These are phyloP conservation scores for Ophiostoma quercus DNA, from an alignment of 2,329 filamentous ascomycete genomes.

Conservation along the genomic window DNA sequence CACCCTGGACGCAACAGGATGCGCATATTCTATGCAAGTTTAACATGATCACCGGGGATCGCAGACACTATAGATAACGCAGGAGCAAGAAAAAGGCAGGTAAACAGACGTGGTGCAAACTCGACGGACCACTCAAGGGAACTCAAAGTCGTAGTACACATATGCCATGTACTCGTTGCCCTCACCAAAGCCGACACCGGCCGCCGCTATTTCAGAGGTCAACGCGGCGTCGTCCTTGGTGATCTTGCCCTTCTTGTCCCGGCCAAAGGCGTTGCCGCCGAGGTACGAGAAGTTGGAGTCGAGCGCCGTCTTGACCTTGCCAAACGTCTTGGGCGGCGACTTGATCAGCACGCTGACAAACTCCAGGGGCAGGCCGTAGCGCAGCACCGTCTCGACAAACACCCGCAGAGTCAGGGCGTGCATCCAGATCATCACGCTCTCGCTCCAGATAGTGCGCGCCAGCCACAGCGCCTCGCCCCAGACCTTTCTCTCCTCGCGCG, in stretches of 20 bases:
- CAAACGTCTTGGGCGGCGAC: constrained; percentile 57
- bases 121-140: constrained; percentile 41
- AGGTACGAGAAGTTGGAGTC: constrained; percentile 86
- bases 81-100: not conserved
- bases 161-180: constrained; percentile 88
- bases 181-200: constrained; percentile 61
- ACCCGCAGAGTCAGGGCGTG: constrained; percentile 87
- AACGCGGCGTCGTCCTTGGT: constrained; percentile 80
- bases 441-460: constrained; percentile 87
- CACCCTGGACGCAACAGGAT: not conserved
- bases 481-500: constrained; percentile 80
- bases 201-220: constrained; percentile 77
- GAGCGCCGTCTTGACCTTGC: constrained; percentile 74
- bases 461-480: constrained; percentile 88
- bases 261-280: constrained; percentile 86
- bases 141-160: constrained; percentile 93
- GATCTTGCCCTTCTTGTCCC: constrained; percentile 88
- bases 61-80: not conserved
- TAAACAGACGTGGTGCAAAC: not conserved
- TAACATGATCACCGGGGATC: not conserved
- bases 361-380: constrained; percentile 86
- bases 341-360: constrained; percentile 81
- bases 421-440: constrained; percentile 92
- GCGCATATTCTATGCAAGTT: constrained; percentile 5
- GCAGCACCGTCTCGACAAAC: constrained; percentile 95